Evolutionary conservation across 176 grass and related monocot species (phyloP), one percentile per base, ranked within the genome.

Genomic region (Aegilops speltoides): DNA sequence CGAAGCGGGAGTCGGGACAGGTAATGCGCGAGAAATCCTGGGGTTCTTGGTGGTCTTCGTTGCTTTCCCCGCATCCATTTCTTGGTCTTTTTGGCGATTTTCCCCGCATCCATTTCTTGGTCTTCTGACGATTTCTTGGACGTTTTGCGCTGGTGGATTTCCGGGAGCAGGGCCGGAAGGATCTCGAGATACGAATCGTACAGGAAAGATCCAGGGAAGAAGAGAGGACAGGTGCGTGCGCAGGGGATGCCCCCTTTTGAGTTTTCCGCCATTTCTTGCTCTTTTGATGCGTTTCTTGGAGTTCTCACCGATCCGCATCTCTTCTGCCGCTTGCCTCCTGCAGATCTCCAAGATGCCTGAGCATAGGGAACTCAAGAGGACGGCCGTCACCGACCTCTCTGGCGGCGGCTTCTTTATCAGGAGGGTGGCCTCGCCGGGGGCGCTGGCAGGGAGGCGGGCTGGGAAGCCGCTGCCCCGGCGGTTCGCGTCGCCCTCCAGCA

Each of bases 401-500:
- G 69, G 68, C 3, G 91, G 91, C 15, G 87, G 94, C 3, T 96
- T 91, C 87, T 93, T 96, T 33, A 93, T 93, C 75, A 86, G 94
- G 73, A 89, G 89, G 82, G 87, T 93, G 41, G 66, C 84, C 78
- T 91, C 87, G 28, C 94, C 94, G 6, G 84, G 85, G 2, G 45
- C 87, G 7, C 78, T 85, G 45, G 59, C 81, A n/a, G 60, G 14
- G 46, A 80, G 87, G 76, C 70, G 70, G 31, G 5, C 79, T 17
- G 5, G 71, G 64, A 90, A 80, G 77, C 76, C 68, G 4, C 78
- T 72, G 73, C 26, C 76, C 5, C 45, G 90, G 15, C 79, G 83
- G 16, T 83, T 77, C 64, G 7, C 70, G 1, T 67, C 79, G 23
- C 63, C 81, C 12, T 81, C 64, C 25, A 81, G 46, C 61, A 93